phyloP scores from a whole-genome alignment of 164 flowering plant species.

The Litsea cubeba region DNA sequence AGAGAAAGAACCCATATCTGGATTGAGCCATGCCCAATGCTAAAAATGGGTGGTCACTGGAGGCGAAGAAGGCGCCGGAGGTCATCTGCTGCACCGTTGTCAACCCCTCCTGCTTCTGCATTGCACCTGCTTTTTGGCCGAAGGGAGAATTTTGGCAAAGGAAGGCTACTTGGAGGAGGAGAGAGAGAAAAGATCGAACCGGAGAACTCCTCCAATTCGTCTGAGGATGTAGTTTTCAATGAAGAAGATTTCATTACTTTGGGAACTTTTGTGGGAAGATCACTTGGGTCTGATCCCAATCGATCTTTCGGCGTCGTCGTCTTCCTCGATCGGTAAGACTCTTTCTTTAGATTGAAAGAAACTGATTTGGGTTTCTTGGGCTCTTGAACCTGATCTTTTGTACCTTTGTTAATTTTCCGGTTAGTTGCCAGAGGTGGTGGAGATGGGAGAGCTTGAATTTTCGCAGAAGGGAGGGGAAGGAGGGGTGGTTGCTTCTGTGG shows the following conservation, averaged over 20 bases:
- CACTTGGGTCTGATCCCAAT: slow-evolving; percentile 47
- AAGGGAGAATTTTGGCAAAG: slow-evolving; percentile 64
- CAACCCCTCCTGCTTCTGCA: slow-evolving; percentile 40
- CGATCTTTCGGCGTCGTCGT: slow-evolving; percentile 2
- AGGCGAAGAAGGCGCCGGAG: slow-evolving; percentile 40
- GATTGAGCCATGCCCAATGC: background rate
- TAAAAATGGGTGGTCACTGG: background rate
- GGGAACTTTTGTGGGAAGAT: slow-evolving; percentile 35
- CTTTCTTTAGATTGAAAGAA: slow-evolving; percentile 16
- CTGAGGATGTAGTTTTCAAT: background rate
- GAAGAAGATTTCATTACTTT: slow-evolving; percentile 18
- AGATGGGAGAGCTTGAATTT: slow-evolving; percentile 16
- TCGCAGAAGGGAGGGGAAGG: slow-evolving; percentile 46
- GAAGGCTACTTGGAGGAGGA: slow-evolving; percentile 82
- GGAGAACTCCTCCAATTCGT: slow-evolving; percentile 21
- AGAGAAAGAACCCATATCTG: background rate
- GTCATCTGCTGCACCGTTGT: slow-evolving; percentile 35
- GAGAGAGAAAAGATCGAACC: slow-evolving; percentile 35
- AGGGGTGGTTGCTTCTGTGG: slow-evolving; percentile 43
- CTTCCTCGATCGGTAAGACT: background rate
- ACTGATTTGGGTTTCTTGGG: slow-evolving; percentile 31
- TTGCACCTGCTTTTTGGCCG: slow-evolving; percentile 54
- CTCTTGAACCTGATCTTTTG: slow-evolving; percentile 23
- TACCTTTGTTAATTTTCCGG: slow-evolving; percentile 9
- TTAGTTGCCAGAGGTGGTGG: slow-evolving; percentile 6